These are phyloP conservation scores for Metarhizium anisopliae DNA, from an alignment of 2,329 filamentous ascomycete species.

Conservation along the genomic window DNA sequence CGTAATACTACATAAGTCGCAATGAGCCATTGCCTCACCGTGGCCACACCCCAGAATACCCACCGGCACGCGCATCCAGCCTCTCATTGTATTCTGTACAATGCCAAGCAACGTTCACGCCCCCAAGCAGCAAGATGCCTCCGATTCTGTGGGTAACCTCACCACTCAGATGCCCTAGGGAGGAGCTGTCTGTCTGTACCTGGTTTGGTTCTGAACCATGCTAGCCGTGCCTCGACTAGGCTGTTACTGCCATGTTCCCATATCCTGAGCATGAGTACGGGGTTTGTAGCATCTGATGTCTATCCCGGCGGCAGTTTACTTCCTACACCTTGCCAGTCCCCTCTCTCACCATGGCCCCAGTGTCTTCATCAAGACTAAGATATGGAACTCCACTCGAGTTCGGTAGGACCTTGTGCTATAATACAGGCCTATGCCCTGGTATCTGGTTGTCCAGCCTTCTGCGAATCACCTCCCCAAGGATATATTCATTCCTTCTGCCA, in stretches of 20 bases:
- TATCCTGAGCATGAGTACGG: slow-evolving; percentile 3
- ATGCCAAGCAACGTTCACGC: background rate
- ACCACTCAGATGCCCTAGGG: background rate
- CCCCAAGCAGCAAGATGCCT: background rate
- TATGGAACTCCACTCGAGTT: slow-evolving; percentile 5
- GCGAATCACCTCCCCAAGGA: background rate
- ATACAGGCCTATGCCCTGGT: slow-evolving; percentile 5
- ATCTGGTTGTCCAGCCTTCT: background rate
- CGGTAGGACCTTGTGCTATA: slow-evolving; percentile 1
- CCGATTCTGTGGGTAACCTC: background rate
- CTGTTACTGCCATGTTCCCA: slow-evolving; percentile 3
- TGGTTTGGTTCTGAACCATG: slow-evolving; percentile 3
- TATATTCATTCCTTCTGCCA: background rate
- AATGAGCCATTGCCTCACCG: background rate
- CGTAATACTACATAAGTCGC: background rate
- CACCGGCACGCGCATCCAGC: background rate
- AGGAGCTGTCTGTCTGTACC: background rate
- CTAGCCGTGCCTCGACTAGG: slow-evolving; percentile 4
- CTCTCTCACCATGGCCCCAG: slow-evolving; percentile 3
- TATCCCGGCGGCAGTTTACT: slow-evolving; percentile 6
- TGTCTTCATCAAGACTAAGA: slow-evolving; percentile 4
- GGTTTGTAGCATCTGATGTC: slow-evolving; percentile 6
- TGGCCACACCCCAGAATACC: background rate
- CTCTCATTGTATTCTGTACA: background rate
- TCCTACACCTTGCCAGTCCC: slow-evolving; percentile 4